Evolutionary conservation across 768 basidiomycete genomes (phyloP), one percentile per base, ranked within the genome.

Genomic region (Rubroboletus satanas): DNA sequence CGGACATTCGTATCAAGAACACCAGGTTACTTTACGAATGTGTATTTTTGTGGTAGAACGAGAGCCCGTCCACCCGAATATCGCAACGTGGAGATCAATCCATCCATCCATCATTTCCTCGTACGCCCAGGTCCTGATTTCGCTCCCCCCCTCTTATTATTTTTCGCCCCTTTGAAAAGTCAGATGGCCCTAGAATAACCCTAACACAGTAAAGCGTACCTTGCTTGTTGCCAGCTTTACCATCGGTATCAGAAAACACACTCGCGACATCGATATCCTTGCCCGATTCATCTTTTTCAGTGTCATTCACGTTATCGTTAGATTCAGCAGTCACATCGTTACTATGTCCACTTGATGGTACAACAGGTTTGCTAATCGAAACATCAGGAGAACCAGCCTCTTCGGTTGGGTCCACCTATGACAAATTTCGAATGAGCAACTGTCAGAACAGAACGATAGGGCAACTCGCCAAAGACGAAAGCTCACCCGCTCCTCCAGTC

Each of bases 391-490:
- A 55, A 45, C 37, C 32, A 55, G n/a, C n/a, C 6, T 17, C 2
- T 23, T 52, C 15, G 7, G 14, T 5, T 17, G 47, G 31, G 1
- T 45, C 57, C 62, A 6, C 60, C 69, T 70, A 56, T 59, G 23
- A 33, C 32, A 17, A 33, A 54, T 62, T 56, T 47, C 47, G 55
- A 58, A 71, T 72, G 65, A 70, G 69, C 55, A 54, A 18, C 41
- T 49, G 69, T 70, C 51, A 70, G 69, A 71, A 66, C 43, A 54
- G 31, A 56, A 42, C 37, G 45, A 39, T 48, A 38, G 28, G 52
- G 45, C 11, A 10, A 70, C 66, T 72, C 59, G 67, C 71, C 69
- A 49, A 51, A 58, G 65, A 61, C 32, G 54, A 72, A 69, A 57
- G 71, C 69, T 70, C 63, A 70, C 69, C 69, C 69, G 1, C 42